phyloP scores from a whole-genome alignment of 139 green algal genomes.

The Volvox africanus region DNA sequence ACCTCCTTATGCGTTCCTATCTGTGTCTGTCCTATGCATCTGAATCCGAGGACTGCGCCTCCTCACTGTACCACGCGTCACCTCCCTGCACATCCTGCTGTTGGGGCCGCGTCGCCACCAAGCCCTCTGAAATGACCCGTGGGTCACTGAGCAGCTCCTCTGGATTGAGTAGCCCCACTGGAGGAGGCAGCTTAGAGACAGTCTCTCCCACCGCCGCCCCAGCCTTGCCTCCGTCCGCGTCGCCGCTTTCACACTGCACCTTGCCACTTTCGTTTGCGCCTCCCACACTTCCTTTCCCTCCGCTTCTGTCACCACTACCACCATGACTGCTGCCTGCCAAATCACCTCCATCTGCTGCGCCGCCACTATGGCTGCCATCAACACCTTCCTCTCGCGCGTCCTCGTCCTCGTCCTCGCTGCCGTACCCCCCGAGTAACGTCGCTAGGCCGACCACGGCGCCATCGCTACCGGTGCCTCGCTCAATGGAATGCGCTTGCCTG shows the following conservation, averaged over 20 bases:
- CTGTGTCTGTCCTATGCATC: background rate
- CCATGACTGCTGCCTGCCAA: too few species aligned
- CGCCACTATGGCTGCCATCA: background rate
- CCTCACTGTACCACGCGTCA: slow-evolving; percentile 26
- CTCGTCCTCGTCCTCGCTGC: background rate
- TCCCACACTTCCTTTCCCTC: too few species aligned
- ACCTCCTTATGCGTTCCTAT: too few species aligned
- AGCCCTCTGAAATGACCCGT: background rate
- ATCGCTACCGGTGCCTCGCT: background rate
- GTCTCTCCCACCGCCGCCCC: background rate
- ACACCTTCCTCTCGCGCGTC: background rate
- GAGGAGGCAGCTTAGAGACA: background rate
- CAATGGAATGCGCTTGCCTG: background rate
- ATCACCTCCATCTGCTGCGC: background rate
- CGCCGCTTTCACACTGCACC: background rate
- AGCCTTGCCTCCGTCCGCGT: background rate
- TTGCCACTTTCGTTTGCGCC: too few species aligned
- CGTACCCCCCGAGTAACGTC: slow-evolving; percentile 27
- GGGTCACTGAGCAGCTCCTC: slow-evolving; percentile 18
- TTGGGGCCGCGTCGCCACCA: background rate
- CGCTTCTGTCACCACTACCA: too few species aligned
- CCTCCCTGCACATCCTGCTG: slow-evolving; percentile 1
- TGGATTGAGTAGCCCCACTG: background rate
- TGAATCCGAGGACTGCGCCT: background rate
- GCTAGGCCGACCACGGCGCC: background rate